Evolutionary conservation across 176 grass and related monocot genomes (phyloP).

Genomic region (Oryza meyeriana): DNA sequence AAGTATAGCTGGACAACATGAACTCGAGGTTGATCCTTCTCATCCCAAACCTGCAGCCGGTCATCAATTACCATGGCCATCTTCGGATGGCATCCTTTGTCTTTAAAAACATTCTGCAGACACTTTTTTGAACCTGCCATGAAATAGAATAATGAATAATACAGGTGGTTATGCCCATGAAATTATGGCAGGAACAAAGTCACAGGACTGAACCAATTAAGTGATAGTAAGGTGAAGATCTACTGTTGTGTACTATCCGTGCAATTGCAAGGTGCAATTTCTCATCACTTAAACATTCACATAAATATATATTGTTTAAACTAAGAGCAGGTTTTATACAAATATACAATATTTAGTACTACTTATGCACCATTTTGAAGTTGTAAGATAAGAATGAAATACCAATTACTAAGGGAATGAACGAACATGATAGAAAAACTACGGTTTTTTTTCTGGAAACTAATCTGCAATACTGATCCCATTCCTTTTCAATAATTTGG

Average conservation of each 20-base stretch:
- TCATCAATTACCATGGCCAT: slow-evolving; percentile 99
- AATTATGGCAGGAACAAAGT: neutral
- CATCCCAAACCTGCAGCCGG: slow-evolving; percentile 87
- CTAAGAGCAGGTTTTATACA: neutral
- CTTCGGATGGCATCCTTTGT: slow-evolving; percentile 85
- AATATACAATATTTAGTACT: neutral
- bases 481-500: neutral
- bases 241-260: slow-evolving; percentile 8
- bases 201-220: neutral
- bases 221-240: neutral
- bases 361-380: neutral
- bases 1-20: slow-evolving; percentile 93
- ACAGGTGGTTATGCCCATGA: neutral
- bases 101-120: slow-evolving; percentile 83
- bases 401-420: neutral
- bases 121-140: slow-evolving; percentile 70
- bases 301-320: slow-evolving; percentile 2
- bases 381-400: neutral
- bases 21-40: slow-evolving; percentile 93
- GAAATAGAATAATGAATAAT: neutral
- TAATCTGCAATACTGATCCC: neutral
- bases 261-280: neutral
- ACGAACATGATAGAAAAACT: neutral
- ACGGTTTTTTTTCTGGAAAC: neutral
- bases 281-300: neutral